Conservation (phyloP, 345 rosid species). For the Dipteronia dyeriana region DNA sequence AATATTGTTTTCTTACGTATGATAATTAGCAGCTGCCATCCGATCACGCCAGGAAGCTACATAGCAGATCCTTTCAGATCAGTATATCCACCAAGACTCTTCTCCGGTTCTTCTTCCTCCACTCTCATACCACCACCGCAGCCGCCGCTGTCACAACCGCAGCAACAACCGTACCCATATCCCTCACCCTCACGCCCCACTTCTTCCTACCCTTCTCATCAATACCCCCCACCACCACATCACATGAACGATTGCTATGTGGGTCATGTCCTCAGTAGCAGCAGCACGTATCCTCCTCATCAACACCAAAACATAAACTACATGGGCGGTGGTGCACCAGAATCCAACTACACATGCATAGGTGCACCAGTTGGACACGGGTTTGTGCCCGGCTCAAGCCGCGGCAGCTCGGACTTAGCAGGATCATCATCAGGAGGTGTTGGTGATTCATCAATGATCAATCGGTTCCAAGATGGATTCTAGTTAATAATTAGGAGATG, state of each 20-base stretch:
- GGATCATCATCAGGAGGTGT: constrained; percentile 26
- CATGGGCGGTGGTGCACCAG: constrained; percentile 33
- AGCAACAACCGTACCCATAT: constrained; percentile 45
- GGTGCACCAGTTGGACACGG: constrained; percentile 70
- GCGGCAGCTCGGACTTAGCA: constrained; percentile 26
- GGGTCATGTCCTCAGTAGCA: constrained; percentile 55
- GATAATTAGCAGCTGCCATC: constrained; percentile 46
- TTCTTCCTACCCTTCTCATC: constrained; percentile 42
- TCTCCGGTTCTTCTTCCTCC: constrained; percentile 52
- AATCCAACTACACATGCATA: constrained; percentile 67
- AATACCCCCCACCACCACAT: constrained; percentile 32
- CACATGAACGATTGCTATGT: constrained; percentile 55
- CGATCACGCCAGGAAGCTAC: constrained; percentile 39
- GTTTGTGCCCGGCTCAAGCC: constrained; percentile 31
- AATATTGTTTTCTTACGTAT: background rate
- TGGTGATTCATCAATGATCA: constrained; percentile 41
- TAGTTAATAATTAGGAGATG: constrained; percentile 10
- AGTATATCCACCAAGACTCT: constrained; percentile 52
- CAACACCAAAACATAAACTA: constrained; percentile 38
- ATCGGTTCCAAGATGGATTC: constrained; percentile 69
- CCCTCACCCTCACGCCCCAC: constrained; percentile 51
- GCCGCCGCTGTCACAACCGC: constrained; percentile 29
- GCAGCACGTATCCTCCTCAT: constrained; percentile 32
- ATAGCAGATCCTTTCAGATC: constrained; percentile 62
- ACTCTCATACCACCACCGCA: constrained; percentile 36